A percentile compares a stretch with the other conserved stretches of the same genome.
These are phyloP conservation scores for Epichloe elymi DNA, from an alignment of 2,329 filamentous ascomycete species.

Conservation along the genomic window DNA sequence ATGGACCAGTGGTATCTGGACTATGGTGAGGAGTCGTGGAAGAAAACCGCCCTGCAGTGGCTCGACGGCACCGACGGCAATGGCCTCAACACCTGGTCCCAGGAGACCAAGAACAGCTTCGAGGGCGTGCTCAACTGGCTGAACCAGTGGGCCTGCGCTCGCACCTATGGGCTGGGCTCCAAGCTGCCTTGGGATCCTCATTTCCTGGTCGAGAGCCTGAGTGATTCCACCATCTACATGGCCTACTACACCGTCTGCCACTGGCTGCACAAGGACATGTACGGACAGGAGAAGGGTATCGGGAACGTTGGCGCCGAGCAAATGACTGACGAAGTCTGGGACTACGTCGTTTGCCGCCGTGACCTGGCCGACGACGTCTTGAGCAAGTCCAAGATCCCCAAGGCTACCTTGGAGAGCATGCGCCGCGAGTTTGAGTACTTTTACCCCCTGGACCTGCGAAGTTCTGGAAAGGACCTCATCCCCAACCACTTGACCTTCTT, in stretches of 20 bases:
- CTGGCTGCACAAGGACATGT: constrained; percentile 71
- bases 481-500: constrained; percentile 93
- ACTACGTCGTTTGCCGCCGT: constrained; percentile 78
- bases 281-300: constrained; percentile 58
- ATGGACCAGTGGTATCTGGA: constrained; percentile 98
- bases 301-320: constrained; percentile 65
- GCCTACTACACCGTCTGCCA: constrained; percentile 59
- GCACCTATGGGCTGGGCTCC: constrained; percentile 83
- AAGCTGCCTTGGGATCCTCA: constrained; percentile 87
- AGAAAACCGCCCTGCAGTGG: constrained; percentile 57
- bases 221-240: constrained; percentile 89
- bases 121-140: constrained; percentile 83
- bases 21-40: constrained; percentile 87
- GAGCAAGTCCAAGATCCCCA: constrained; percentile 54
- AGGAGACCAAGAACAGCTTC: constrained; percentile 67
- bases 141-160: constrained; percentile 87
- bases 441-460: constrained; percentile 81
- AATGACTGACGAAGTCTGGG: constrained; percentile 92
- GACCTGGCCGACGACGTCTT: constrained; percentile 55
- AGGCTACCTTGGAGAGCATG: constrained; percentile 64
- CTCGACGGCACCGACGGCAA: constrained; percentile 54
- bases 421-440: constrained; percentile 92
- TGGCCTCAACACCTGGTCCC: constrained; percentile 66
- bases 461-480: constrained; percentile 86
- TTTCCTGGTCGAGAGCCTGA: constrained; percentile 85